Conservation (phyloP, 495 filamentous ascomycete species). For the Aspergillus taichungensis region DNA sequence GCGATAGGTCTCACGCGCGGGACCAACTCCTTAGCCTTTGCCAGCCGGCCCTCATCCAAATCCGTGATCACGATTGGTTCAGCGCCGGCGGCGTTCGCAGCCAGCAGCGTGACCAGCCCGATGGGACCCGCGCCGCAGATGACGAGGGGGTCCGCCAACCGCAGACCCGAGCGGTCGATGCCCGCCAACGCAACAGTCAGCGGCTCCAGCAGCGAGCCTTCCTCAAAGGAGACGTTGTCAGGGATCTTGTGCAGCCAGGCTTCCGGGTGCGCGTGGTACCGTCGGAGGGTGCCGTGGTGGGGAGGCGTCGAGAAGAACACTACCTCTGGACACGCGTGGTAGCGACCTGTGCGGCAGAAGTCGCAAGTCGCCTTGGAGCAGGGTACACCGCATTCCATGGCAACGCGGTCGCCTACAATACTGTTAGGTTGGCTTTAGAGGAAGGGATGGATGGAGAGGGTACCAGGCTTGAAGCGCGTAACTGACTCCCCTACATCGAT, state of each 20-base stretch:
- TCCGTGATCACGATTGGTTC: conserved; percentile 53
- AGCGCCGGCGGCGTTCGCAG: conserved; percentile 45
- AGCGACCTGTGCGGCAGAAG: conserved; percentile 49
- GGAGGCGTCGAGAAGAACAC: conserved; percentile 52
- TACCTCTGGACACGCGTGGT: conserved; percentile 64
- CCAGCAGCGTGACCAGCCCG: conserved; percentile 49
- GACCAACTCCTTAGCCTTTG: conserved; percentile 46
- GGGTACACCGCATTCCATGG: conserved; percentile 60
- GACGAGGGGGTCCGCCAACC: conserved; percentile 39
- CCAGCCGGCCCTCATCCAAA: conserved; percentile 40
- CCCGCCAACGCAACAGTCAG: conserved; percentile 63
- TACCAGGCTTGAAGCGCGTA: conserved; percentile 15
- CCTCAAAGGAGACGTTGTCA: conserved; percentile 44
- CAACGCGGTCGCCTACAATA: conserved; percentile 56
- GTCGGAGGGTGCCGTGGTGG: conserved; percentile 40
- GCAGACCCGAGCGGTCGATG: conserved; percentile 41
- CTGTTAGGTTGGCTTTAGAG: conserved; percentile 9
- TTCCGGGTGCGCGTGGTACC: conserved; percentile 51
- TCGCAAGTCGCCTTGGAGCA: conserved; percentile 45
- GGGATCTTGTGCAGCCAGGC: conserved; percentile 46
- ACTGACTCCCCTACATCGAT: conserved; percentile 43
- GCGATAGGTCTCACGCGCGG: conserved; percentile 38
- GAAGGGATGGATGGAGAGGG: not conserved
- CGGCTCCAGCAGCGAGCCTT: conserved; percentile 62
- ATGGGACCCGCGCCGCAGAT: conserved; percentile 66